These are phyloP conservation scores for Orbilia javanica DNA, from an alignment of 2,329 filamentous ascomycete genomes.

Conservation along the genomic window DNA sequence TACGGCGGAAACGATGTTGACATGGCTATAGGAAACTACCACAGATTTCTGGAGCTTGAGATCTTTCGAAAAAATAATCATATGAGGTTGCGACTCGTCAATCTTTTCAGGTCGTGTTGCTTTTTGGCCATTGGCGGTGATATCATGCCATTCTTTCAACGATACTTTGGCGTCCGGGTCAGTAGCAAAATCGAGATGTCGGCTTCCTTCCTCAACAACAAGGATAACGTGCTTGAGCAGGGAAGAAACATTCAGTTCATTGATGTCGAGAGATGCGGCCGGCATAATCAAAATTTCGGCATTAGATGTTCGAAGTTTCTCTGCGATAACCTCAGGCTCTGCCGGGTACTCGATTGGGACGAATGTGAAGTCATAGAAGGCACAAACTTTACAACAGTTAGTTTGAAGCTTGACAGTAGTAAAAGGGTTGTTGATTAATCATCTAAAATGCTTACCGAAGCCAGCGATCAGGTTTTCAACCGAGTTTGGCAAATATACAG, in stretches of 20 bases:
- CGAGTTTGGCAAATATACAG: constrained; percentile 92
- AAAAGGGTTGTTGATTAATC: not conserved
- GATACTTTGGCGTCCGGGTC: constrained; percentile 71
- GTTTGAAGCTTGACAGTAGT: constrained; percentile 23
- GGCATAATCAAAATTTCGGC: constrained; percentile 86
- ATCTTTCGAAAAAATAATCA: constrained; percentile 49
- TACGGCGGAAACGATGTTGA: constrained; percentile 87
- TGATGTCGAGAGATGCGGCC: constrained; percentile 87
- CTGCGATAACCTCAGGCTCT: constrained; percentile 75
- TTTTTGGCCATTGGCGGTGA: constrained; percentile 72
- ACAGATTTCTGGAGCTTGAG: constrained; percentile 70
- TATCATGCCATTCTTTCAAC: constrained; percentile 92
- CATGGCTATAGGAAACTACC: constrained; percentile 83
- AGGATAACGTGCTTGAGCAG: constrained; percentile 84
- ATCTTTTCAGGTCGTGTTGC: constrained; percentile 75
- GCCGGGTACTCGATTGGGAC: constrained; percentile 85
- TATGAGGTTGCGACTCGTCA: constrained; percentile 61
- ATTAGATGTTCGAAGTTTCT: constrained; percentile 78
- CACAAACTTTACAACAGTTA: constrained; percentile 72
- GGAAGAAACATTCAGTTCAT: constrained; percentile 77
- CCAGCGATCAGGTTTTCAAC: constrained; percentile 84
- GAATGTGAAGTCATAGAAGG: constrained; percentile 88
- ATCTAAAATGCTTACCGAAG: constrained; percentile 71
- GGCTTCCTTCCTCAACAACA: constrained; percentile 91
- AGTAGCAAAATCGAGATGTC: constrained; percentile 88